A percentile compares a stretch with the other conserved stretches of the same genome.
Conservation (phyloP, 2,329 filamentous ascomycete species). For the Sporothrix phasma region DNA sequence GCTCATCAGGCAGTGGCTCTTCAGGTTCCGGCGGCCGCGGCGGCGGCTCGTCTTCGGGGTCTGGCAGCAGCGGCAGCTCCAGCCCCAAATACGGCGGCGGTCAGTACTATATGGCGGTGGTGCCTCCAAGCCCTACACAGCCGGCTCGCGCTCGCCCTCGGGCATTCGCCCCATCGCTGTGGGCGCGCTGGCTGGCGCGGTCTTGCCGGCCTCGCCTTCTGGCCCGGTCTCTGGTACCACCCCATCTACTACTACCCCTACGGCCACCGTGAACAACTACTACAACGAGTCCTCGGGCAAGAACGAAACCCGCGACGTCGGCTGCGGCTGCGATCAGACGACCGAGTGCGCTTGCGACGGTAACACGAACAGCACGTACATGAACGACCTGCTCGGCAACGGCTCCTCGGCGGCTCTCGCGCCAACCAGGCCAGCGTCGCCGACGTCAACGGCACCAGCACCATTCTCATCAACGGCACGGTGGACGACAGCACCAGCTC, state of each 20-base stretch:
- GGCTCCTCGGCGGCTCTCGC: slow-evolving; percentile 51
- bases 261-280: slow-evolving; percentile 37
- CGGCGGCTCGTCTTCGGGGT: slow-evolving; percentile 22
- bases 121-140: slow-evolving; percentile 46
- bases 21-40: slow-evolving; percentile 13
- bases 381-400: slow-evolving; percentile 55
- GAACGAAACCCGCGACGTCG: slow-evolving; percentile 51
- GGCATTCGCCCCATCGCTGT: slow-evolving; percentile 46
- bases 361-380: slow-evolving; percentile 48
- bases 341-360: slow-evolving; percentile 60
- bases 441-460: slow-evolving; percentile 51
- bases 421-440: slow-evolving; percentile 52
- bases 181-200: slow-evolving; percentile 32
- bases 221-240: slow-evolving; percentile 56
- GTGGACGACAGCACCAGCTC: slow-evolving; percentile 56
- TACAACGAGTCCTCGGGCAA: slow-evolving; percentile 40
- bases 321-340: slow-evolving; percentile 50
- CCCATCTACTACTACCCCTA: slow-evolving; percentile 54
- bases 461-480: slow-evolving; percentile 66
- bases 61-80: slow-evolving; percentile 42
- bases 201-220: slow-evolving; percentile 42
- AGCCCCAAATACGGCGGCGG: slow-evolving; percentile 52
- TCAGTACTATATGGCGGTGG: slow-evolving; percentile 63
- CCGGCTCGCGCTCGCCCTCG: slow-evolving; percentile 42
- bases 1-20: slow-evolving; percentile 15